Evolutionary conservation across 169 alveolate genomes (phyloP).

Genomic region (Eimeria falciformis): DNA sequence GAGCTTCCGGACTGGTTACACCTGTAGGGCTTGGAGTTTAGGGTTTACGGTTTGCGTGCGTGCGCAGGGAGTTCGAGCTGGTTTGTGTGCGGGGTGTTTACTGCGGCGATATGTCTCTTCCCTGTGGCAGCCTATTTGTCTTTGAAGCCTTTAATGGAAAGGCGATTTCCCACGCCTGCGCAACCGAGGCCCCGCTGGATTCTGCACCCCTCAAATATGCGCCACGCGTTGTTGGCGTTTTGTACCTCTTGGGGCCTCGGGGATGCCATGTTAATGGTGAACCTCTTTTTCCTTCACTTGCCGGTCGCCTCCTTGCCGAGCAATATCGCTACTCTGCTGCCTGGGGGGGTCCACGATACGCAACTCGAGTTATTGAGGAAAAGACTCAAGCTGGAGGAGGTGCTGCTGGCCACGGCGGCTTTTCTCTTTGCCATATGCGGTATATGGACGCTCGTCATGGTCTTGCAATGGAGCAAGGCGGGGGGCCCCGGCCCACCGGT

Average conservation of each 20-base stretch:
- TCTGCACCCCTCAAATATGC: background rate
- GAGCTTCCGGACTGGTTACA: background rate
- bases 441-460: background rate
- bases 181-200: background rate
- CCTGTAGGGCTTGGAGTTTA: background rate
- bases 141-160: background rate
- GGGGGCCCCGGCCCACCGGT: background rate
- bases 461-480: background rate
- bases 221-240: background rate
- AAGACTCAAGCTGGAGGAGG: background rate
- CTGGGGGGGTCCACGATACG: background rate
- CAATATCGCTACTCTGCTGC: background rate
- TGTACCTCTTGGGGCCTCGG: background rate
- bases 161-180: background rate
- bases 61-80: conserved; percentile 11
- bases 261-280: background rate
- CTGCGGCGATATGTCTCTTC: background rate
- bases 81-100: conserved; percentile 22
- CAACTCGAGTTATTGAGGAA: background rate
- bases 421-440: conserved; percentile 9
- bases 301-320: background rate
- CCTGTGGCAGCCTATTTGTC: background rate
- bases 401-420: background rate
- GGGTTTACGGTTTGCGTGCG: background rate
- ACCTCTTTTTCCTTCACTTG: background rate